Base-by-base conservation (phyloP, 2,329 filamentous ascomycete species). In the Pyrenophora seminiperda region DNA sequence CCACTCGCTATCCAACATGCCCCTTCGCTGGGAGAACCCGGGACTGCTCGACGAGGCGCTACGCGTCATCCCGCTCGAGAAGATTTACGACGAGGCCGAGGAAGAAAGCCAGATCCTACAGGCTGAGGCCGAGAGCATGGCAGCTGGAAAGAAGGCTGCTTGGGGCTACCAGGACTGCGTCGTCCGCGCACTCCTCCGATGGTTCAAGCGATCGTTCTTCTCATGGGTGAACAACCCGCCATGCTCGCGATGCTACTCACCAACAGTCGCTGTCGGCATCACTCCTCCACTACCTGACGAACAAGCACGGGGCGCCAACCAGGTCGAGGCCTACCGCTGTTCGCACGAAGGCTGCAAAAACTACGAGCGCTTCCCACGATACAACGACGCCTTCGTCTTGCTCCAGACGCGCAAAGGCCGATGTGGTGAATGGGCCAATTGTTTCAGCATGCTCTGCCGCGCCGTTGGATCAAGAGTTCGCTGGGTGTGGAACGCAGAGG, bases 101-200 rank as follows among this genome's bases (percentile, higher is more conserved):
- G 93, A 97, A 72, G 92, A 97, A 75, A 86, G 84, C 58, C 91
- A 97, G 71, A 86, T 97, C 22, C 79, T 96, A 62, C 85, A 89
- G 67, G 94, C 91, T 27, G 87, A 96, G 73, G 93, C 93, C 24
- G 89, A 89, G 69, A 96, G 91, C 61, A 86, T 96, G 77, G 90
- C 89, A 15, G 85, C 89, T 48, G 89, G 87, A 47, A 82, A 85
- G 59, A 88, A 89, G 71, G 84, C 92, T 1, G 88, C 91, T 77
- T 97, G 93, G 93, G 93, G 92, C 49, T 97, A 97, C 71, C 93
- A 97, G 74, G 94, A 99, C 76, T 99, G 93, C 73, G 91, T 97
- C 47, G 88, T 97, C 67, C 84, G 90, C 60, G 90, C 93, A 53
- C 79, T 97, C 58, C 79, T 97, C 67, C 91, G 89, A 75, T 97